Base-by-base conservation (phyloP, 1,284 basidiomycete species). In the Ustilago esculenta region DNA sequence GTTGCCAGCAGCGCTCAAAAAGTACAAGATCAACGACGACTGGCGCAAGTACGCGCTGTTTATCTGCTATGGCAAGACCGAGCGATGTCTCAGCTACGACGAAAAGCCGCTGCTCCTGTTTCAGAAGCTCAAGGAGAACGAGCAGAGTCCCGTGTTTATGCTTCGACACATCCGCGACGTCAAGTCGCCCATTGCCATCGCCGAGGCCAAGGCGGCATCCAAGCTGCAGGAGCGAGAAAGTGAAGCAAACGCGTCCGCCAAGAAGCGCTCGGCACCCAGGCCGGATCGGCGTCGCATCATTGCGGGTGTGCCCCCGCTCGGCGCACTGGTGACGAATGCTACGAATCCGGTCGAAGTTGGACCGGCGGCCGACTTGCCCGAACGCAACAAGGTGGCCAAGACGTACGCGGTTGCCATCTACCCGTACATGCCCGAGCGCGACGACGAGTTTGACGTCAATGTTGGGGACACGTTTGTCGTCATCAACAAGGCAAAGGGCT, bases 31-130 rank as follows among this genome's bases (percentile, higher is more conserved):
- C 83, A 94, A 94, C 80, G 96, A 98, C 75, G 94, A 94, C 82
- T 98, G 95, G 94, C 90, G 92, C 85, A 90, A 92, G 78, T 98
- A 98, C 84, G 96, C 95, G 21, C 90, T 99, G 87, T 98, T 99
- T 84, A 98, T 98, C 71, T 98, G 94, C 79, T 97, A 94, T 82
- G 94, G 92, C 14, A 89, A 90, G 60, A 87, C 67, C 4, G 96
- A 99, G 82, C 89, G 96, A 27, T 99, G 96, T 84, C 84, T 99
- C 56, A 92, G 91, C 77, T 98, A 96, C 77, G 96, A 99, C 77
- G 96, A 99, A 84, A 98, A 98, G 81, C 96, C 96, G 0, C 85
- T 99, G 40, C 85, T 98, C 32, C 87, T 98, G 30, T 98, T 98
- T 85, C 95, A 98, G 83, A 93, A 92, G 81, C 87, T 98, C 44